phyloP scores from a whole-genome alignment of 805 yeast genomes.

The Metschnikowia dekortorum region DNA sequence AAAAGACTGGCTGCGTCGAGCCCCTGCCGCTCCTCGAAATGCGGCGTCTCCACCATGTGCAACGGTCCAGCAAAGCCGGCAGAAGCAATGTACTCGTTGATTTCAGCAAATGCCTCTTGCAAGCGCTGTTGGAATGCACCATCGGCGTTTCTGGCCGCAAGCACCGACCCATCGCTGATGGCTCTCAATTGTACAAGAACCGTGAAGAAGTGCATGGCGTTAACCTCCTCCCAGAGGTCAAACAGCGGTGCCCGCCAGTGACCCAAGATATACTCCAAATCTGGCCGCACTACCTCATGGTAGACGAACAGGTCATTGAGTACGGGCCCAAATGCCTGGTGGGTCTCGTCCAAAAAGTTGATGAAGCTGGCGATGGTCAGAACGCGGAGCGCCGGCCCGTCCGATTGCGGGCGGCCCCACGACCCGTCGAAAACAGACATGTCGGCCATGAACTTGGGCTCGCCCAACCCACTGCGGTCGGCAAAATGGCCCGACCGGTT shows the following conservation, averaged over 20 bases:
- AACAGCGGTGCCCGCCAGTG: slow-evolving; percentile 68
- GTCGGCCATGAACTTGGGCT: slow-evolving; percentile 78
- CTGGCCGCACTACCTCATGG: slow-evolving; percentile 56
- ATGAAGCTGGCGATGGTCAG: slow-evolving; percentile 59
- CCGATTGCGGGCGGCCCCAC: slow-evolving; percentile 97
- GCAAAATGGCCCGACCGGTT: slow-evolving; percentile 67
- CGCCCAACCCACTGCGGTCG: slow-evolving; percentile 66
- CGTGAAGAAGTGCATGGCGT: slow-evolving; percentile 76
- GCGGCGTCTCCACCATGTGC: slow-evolving; percentile 55
- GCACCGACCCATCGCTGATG: slow-evolving; percentile 48
- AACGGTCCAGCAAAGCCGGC: slow-evolving; percentile 34
- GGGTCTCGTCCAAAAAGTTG: slow-evolving; percentile 31
- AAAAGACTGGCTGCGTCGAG: slow-evolving; percentile 73
- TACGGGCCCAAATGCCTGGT: slow-evolving; percentile 19
- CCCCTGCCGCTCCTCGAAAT: slow-evolving; percentile 52
- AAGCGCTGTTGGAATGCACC: neutral
- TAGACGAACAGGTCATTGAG: slow-evolving; percentile 41
- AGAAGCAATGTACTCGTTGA: slow-evolving; percentile 35
- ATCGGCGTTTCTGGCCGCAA: slow-evolving; percentile 24
- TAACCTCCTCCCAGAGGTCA: slow-evolving; percentile 90
- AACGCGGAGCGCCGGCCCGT: slow-evolving; percentile 85
- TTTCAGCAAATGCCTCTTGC: slow-evolving; percentile 20
- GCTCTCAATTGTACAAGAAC: slow-evolving; percentile 70
- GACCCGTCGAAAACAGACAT: slow-evolving; percentile 54
- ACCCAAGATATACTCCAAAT: slow-evolving; percentile 56